These are phyloP conservation scores for Spongispora temasekensis DNA, from an alignment of 1,284 basidiomycete species.

Conservation along the genomic window DNA sequence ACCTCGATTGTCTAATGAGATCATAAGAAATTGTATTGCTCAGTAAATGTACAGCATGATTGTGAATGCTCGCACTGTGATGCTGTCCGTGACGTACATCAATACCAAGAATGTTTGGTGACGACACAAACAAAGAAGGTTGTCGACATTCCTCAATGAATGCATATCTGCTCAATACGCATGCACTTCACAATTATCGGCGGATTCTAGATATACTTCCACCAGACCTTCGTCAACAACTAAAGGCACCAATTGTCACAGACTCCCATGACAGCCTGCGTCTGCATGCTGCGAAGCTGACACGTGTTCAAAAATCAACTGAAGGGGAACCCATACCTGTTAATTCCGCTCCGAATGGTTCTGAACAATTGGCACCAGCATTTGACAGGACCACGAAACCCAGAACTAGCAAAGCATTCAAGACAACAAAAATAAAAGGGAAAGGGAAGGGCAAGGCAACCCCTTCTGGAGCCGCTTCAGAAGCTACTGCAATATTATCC, in stretches of 20 bases:
- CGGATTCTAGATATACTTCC: background rate
- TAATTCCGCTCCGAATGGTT: background rate
- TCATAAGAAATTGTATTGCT: background rate
- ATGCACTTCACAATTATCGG: background rate
- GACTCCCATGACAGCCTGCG: background rate
- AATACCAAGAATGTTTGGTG: background rate
- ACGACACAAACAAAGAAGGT: slow-evolving; percentile 1
- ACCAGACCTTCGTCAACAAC: background rate
- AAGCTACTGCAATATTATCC: background rate
- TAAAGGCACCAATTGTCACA: background rate
- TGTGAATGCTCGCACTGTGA: background rate
- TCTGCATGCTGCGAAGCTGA: background rate
- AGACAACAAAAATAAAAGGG: background rate
- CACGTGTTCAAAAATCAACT: background rate
- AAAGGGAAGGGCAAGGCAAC: background rate
- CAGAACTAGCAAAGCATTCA: background rate
- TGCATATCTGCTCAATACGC: slow-evolving; percentile 1
- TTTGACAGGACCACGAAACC: background rate
- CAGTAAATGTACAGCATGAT: background rate
- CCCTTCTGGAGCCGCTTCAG: background rate
- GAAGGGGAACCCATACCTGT: background rate
- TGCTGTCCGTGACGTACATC: background rate
- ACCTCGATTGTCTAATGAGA: background rate
- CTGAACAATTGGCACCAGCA: background rate
- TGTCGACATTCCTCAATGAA: background rate